Base-by-base conservation (phyloP, 1,284 basidiomycete genomes). In the Ustilago hordei region DNA sequence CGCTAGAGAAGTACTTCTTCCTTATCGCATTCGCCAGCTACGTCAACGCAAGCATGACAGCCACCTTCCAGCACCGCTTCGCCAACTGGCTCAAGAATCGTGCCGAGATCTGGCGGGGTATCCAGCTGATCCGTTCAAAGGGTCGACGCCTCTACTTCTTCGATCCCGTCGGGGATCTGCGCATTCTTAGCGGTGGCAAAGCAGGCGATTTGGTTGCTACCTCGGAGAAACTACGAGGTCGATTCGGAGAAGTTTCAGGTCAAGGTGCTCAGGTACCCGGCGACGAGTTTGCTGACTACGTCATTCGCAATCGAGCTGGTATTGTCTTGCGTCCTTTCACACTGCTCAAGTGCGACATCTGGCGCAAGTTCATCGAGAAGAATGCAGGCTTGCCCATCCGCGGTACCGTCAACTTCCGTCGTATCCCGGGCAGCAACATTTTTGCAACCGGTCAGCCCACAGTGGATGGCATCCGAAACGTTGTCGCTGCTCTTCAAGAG, bases 371-470 rank as follows among this genome's bases (percentile, higher is more conserved):
- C 36, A 74, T 77, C 57, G 73, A 79, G 47, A 59, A 68, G 15
- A 76, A 77, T 31, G 75, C 62, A 2, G 79, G 77, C 19, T 53
- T 78, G 4, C 75, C 75, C 8, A 80, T 99, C 53, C 92, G 94
- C 1, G 97, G 97, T 9, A 95, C 94, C 1, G 93, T 95, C 87
- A 98, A 98, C 84, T 98, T 98, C 89, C 91, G 96, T 61, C 92
- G 93, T 67, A 91, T 98, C 35, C 90, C 91, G 0, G 90, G 89
- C 4, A 93, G 92, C n/a, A 91, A 91, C 59, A 92, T 98, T 55
- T 83, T 78, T 63, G 80, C 79, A 56, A 87, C 88, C 8, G 89
- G 95, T 0, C 97, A 99, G 86, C 97, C 97, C 1, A 95, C 95
- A 0, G 89, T 93, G 63, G 92, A 93, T 67, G 97, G 95, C 4